These are phyloP conservation scores for Filobasidium floriforme DNA, from an alignment of 768 basidiomycete genomes.

Conservation along the genomic window DNA sequence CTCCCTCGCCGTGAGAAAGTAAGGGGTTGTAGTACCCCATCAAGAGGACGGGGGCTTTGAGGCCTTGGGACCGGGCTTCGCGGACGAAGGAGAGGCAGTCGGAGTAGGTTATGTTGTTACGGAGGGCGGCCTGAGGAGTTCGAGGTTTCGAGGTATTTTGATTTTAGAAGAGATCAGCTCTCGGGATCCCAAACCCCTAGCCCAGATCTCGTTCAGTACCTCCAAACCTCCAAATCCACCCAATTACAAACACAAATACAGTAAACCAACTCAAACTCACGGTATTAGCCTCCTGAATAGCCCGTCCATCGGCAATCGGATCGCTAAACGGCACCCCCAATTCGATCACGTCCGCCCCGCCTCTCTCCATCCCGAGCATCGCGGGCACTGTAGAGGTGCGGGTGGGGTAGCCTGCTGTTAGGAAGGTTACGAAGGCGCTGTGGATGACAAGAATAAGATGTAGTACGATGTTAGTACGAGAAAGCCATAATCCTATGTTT, in stretches of 20 bases:
- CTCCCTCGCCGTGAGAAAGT: slow-evolving; percentile 69
- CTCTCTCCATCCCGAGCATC: slow-evolving; percentile 83
- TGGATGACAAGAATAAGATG: neutral
- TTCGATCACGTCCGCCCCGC: slow-evolving; percentile 90
- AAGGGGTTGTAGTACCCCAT: slow-evolving; percentile 99
- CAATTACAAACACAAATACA: too few species aligned
- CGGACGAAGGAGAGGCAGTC: slow-evolving; percentile 65
- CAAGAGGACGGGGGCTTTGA: slow-evolving; percentile 77
- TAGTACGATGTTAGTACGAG: neutral
- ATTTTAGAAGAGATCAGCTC: too few species aligned
- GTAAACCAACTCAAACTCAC: too few species aligned
- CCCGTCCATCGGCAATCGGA: slow-evolving; percentile 90
- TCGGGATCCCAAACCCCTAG: too few species aligned
- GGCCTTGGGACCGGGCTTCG: slow-evolving; percentile 71
- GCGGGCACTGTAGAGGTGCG: slow-evolving; percentile 72
- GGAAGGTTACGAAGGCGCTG: slow-evolving; percentile 58
- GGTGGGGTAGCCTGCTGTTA: slow-evolving; percentile 88
- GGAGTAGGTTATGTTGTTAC: slow-evolving; percentile 68
- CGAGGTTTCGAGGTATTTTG: neutral
- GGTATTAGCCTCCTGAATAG: slow-evolving; percentile 88
- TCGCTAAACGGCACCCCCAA: slow-evolving; percentile 93
- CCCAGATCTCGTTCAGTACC: too few species aligned
- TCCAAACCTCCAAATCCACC: too few species aligned
- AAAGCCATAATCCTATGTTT: neutral
- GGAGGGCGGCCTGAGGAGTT: slow-evolving; percentile 64